Conservation (phyloP, 305 asterid species). For the Fraxinus sp. region DNA sequence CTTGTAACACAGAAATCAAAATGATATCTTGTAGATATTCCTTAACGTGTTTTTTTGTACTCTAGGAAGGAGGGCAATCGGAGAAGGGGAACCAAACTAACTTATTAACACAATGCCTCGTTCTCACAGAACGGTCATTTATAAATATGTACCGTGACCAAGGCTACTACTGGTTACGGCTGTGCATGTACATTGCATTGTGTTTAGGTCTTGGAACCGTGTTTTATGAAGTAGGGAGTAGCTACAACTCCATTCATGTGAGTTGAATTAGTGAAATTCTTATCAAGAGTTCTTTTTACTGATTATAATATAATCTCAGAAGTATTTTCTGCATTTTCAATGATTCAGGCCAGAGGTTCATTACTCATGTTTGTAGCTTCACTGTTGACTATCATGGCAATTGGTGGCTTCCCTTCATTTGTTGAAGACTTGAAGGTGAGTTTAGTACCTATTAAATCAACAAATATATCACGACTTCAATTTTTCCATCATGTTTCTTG, state of each 20-base stretch:
- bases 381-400: constrained; percentile 56
- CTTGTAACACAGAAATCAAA: background rate
- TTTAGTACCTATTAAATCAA: background rate
- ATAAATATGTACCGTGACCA: constrained; percentile 59
- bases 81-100: constrained; percentile 33
- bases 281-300: background rate
- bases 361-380: constrained; percentile 61
- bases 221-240: constrained; percentile 43
- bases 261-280: constrained; percentile 5
- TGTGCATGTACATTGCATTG: constrained; percentile 47
- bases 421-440: constrained; percentile 61
- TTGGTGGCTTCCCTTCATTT: constrained; percentile 74
- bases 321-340: background rate
- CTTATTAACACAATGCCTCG: constrained; percentile 37
- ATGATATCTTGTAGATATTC: background rate
- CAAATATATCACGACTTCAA: background rate
- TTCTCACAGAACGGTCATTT: constrained; percentile 55
- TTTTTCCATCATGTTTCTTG: background rate
- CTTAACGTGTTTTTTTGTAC: background rate
- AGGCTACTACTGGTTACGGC: constrained; percentile 72
- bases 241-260: constrained; percentile 48
- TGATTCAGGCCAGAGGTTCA: constrained; percentile 58
- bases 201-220: constrained; percentile 61
- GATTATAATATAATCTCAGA: background rate
- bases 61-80: constrained; percentile 35